Conservation (phyloP, 2,329 filamentous ascomycete species). For the Atkinsonella hypoxylon region DNA sequence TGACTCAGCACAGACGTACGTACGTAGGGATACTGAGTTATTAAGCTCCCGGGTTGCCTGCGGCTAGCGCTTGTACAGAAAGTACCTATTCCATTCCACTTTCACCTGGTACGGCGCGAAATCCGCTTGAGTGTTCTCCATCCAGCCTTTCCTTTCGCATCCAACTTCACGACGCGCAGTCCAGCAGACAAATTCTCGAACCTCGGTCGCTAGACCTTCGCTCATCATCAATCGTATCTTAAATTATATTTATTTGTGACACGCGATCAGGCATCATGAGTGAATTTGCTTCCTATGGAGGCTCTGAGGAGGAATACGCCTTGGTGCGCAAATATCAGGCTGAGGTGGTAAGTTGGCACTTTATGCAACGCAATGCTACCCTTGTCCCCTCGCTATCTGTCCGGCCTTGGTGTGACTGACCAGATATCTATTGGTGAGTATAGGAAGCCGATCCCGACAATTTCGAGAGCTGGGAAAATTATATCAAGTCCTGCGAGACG, state of each 20-base stretch:
- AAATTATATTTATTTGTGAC: background rate
- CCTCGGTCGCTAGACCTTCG: background rate
- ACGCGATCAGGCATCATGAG: slow-evolving; percentile 39
- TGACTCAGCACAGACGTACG: background rate
- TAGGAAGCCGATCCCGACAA: slow-evolving; percentile 67
- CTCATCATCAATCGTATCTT: background rate
- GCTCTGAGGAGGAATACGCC: slow-evolving; percentile 67
- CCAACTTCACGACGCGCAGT: slow-evolving; percentile 2
- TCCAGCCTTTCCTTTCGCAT: slow-evolving; percentile 3
- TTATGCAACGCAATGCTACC: background rate
- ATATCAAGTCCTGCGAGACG: slow-evolving; percentile 69
- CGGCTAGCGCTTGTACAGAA: background rate
- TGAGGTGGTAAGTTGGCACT: slow-evolving; percentile 50
- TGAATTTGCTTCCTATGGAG: slow-evolving; percentile 58
- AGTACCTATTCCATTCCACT: background rate
- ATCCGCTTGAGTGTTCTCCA: background rate
- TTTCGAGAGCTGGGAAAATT: slow-evolving; percentile 90
- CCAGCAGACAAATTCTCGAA: background rate
- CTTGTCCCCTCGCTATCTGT: background rate
- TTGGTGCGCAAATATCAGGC: slow-evolving; percentile 69
- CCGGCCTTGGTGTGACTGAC: background rate
- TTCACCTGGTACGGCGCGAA: background rate
- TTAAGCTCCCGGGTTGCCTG: background rate
- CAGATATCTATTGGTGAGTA: slow-evolving; percentile 4
- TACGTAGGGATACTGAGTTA: too few relatives aligned